Conservation (phyloP, 164 flowering plant genomes). For the Macadamia tetraphylla region DNA sequence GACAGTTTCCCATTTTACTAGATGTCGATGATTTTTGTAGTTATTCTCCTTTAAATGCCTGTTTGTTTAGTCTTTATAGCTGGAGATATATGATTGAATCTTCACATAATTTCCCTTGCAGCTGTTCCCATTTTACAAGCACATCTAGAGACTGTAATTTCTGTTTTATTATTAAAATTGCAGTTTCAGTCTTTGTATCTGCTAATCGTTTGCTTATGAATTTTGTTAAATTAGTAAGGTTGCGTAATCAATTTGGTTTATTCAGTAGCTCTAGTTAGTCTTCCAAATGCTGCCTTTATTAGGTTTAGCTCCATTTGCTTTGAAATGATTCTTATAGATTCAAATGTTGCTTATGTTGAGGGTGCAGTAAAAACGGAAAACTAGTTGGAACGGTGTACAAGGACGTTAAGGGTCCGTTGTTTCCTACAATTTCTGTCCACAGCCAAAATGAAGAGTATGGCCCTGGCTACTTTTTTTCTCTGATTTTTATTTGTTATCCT, state of each 20-base stretch:
- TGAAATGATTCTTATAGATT: neutral
- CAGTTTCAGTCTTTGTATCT: neutral
- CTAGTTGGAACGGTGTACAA: conserved; percentile 59
- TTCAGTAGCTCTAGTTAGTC: neutral
- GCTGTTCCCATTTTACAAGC: too few relatives aligned
- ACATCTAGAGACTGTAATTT: too few relatives aligned
- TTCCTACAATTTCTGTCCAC: conserved; percentile 94
- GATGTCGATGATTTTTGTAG: too few relatives aligned
- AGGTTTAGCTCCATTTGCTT: neutral
- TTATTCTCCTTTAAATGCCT: too few relatives aligned
- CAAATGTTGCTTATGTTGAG: conserved; percentile 13
- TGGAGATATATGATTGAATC: too few relatives aligned
- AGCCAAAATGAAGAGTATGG: conserved; percentile 96
- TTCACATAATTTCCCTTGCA: too few relatives aligned
- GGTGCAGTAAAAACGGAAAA: conserved; percentile 76
- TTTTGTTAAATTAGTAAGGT: neutral
- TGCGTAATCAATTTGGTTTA: conserved; percentile 4
- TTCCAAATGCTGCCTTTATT: neutral
- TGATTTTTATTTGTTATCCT: too few relatives aligned
- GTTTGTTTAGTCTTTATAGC: too few relatives aligned
- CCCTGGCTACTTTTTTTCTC: neutral
- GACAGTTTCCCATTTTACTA: too few relatives aligned
- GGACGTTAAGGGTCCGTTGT: conserved; percentile 70
- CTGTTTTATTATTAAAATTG: too few relatives aligned
- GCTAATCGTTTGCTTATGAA: neutral